phyloP scores from a whole-genome alignment of 1,284 basidiomycete genomes.

The Ustilago curta region DNA sequence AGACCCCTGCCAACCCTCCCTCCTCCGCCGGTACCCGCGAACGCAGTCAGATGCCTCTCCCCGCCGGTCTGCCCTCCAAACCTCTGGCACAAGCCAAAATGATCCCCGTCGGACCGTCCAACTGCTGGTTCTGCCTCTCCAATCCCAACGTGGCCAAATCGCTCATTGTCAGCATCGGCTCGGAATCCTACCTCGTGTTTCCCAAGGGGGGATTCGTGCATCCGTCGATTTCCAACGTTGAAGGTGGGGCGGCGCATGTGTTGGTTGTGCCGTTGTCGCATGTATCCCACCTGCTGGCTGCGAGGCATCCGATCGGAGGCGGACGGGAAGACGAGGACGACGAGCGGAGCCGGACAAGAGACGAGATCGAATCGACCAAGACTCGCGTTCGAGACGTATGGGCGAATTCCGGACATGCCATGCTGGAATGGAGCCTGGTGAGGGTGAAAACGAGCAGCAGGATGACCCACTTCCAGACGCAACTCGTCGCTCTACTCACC shows the following conservation, averaged over 20 bases:
- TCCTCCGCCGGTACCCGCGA: too few species aligned
- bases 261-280: constrained; percentile 63
- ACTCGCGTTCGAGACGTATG: constrained; percentile 31
- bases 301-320: constrained; percentile 10
- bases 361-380: constrained; percentile 45
- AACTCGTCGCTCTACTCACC: constrained; percentile 49
- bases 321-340: constrained; percentile 2
- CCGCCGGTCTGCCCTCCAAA: constrained; percentile 31
- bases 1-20: too few species aligned
- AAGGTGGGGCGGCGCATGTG: constrained; percentile 58
- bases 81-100: constrained; percentile 14
- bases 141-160: constrained; percentile 62
- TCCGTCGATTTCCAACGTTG: constrained; percentile 33
- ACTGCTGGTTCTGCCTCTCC: constrained; percentile 69
- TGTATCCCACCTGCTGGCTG: constrained; percentile 23
- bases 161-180: constrained; percentile 59
- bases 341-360: constrained; percentile 10
- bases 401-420: constrained; percentile 19
- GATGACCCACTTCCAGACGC: constrained; percentile 62
- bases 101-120: constrained; percentile 59
- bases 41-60: constrained; percentile 22
- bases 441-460: constrained; percentile 39
- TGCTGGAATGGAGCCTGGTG: constrained; percentile 50
- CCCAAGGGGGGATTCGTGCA: constrained; percentile 61
- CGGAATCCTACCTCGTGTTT: constrained; percentile 61